Base-by-base conservation (phyloP, 2,329 filamentous ascomycete genomes). In the Chalara sp. region DNA sequence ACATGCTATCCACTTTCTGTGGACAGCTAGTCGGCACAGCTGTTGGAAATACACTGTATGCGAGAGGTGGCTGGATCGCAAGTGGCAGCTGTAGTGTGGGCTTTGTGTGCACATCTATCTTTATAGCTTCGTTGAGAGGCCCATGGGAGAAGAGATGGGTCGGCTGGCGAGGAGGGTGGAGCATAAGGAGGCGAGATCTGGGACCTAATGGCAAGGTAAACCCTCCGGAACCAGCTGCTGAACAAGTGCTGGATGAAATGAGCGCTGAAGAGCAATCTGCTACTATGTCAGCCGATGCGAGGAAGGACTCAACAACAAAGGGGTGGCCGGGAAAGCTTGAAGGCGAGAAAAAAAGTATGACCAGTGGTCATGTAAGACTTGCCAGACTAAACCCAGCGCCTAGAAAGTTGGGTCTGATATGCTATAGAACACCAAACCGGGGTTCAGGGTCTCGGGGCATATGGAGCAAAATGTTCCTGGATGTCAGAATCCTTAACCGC, bases 1-100 rank as follows among this genome's bases (percentile, higher is more conserved):
- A 89, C 61, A 93, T 92, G 88, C 76, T 90, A 0, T 75, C 77
- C 6, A 81, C 80, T 0, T 92, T 92, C 61, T 81, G 78, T 31
- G 88, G 88, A 0, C 88, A 93, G 70, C 62, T 93, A 44, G 83
- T 83, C 2, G 87, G 87, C 0, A 84, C 82, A 0, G 73, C 78
- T 1, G 78, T 79, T 0, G 77, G 77, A 0, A 80, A 77, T 54
- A 68, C 73, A 43, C 65, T 83, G 10, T 84, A 79, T 61, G 76
- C 76, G 5, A 54, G 65, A 5, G 74, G 72, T 0, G 80, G 80
- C 0, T 84, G 81, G 81, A 68, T 75, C 2, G 69, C 69, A 11
- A 77, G 73, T 53, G 80, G 79, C 0, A 78, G 77, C 59, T 72
- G 75, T 33, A 80, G 76, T 61, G 70, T 84, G 32, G 80, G 71